Conservation (phyloP, 257 asterid genomes). For the Jaltomata sinuosa region DNA sequence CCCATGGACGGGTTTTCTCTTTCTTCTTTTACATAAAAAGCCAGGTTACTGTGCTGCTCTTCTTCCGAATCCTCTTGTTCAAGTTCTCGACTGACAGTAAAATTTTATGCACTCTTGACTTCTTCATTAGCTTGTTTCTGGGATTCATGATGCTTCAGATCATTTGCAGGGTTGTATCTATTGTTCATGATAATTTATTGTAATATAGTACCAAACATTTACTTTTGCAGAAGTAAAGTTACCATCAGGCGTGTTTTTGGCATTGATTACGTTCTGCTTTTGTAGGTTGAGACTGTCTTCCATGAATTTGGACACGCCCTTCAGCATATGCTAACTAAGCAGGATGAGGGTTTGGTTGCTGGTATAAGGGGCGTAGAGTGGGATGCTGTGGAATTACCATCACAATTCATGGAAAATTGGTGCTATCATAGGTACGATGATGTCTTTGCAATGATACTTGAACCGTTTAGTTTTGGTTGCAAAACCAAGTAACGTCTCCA, state of each 20-base stretch:
- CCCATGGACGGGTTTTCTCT: neutral
- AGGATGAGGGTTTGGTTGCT: constrained; percentile 98
- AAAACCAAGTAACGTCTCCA: neutral
- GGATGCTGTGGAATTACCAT: constrained; percentile 98
- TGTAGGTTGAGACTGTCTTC: constrained; percentile 94
- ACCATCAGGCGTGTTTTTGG: neutral
- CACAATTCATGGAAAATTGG: constrained; percentile 99
- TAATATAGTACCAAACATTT: neutral
- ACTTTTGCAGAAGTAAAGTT: neutral
- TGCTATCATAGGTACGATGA: constrained; percentile 81
- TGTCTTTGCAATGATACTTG: neutral
- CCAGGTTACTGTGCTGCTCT: neutral
- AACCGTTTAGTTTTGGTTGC: neutral
- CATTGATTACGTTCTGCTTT: constrained; percentile 4
- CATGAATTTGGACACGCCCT: constrained; percentile 99
- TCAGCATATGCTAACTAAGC: constrained; percentile 96
- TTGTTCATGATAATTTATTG: neutral
- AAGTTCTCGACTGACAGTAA: neutral
- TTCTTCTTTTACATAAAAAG: neutral
- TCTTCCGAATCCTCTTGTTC: neutral
- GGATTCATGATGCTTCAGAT: neutral
- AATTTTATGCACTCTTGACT: neutral
- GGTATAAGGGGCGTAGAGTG: constrained; percentile 90
- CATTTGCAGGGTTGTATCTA: neutral
- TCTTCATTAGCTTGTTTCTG: neutral